phyloP scores from a whole-genome alignment of 768 basidiomycete species.

The Naganishia vishniacii region DNA sequence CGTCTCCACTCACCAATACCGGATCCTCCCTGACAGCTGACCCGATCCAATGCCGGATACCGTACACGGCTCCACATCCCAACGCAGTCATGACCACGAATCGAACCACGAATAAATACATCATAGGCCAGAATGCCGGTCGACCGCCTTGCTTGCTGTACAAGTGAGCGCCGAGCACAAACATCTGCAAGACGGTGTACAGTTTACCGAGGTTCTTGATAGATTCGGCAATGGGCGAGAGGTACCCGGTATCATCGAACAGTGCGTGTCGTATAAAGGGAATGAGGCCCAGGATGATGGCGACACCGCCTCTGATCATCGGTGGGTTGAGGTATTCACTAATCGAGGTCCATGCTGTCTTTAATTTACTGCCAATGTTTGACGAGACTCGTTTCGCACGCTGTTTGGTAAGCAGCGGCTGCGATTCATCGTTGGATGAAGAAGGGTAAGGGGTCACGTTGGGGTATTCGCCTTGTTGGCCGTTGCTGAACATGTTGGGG shows the following conservation, averaged over 20 bases:
- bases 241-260: constrained; percentile 35
- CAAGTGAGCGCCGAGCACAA: constrained; percentile 44
- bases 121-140: constrained; percentile 32
- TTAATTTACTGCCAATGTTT: constrained; percentile 24
- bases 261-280: constrained; percentile 36
- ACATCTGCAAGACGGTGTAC: constrained; percentile 45
- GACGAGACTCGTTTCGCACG: constrained; percentile 28
- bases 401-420: constrained; percentile 33
- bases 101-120: constrained; percentile 43
- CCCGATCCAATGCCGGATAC: constrained; percentile 27
- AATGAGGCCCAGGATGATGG: constrained; percentile 40
- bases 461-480: constrained; percentile 29
- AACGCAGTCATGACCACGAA: constrained; percentile 42
- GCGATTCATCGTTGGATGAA: constrained; percentile 27
- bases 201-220: constrained; percentile 39
- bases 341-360: constrained; percentile 15
- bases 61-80: constrained; percentile 34
- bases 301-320: constrained; percentile 41
- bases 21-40: constrained; percentile 35
- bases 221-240: constrained; percentile 35
- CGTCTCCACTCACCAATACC: constrained; percentile 32
- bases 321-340: constrained; percentile 43
- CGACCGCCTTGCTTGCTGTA: constrained; percentile 36
- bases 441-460: constrained; percentile 33
- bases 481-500: neutral